A percentile compares a stretch with the other conserved stretches of the same genome.
Conservation (phyloP, 1,139 yeast genomes). For the Suhomyces kunorum region DNA sequence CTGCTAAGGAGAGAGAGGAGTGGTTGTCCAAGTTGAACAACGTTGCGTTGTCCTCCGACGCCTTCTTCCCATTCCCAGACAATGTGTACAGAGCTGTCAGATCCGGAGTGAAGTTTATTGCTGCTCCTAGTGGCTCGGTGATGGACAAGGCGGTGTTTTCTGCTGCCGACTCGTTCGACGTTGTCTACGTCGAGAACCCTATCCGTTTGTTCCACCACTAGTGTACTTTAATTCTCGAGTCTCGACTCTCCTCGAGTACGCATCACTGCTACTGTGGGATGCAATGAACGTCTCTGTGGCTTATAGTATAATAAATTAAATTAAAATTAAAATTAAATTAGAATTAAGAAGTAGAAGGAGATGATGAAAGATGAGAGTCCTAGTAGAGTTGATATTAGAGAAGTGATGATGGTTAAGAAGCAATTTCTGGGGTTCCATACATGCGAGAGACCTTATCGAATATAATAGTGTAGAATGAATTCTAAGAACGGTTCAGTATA, state of each 20-base stretch:
- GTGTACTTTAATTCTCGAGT: slow-evolving; percentile 14
- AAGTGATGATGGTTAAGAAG: too few species aligned
- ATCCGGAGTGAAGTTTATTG: slow-evolving; percentile 92
- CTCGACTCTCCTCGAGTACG: slow-evolving; percentile 3
- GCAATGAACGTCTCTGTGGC: not conserved
- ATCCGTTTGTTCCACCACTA: slow-evolving; percentile 97
- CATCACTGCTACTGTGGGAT: not conserved
- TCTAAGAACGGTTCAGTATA: too few species aligned
- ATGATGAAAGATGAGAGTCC: not conserved
- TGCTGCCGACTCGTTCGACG: slow-evolving; percentile 87
- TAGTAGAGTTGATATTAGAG: not conserved
- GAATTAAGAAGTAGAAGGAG: not conserved
- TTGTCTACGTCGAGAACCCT: slow-evolving; percentile 93
- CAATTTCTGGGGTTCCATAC: too few species aligned
- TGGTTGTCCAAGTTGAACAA: slow-evolving; percentile 79
- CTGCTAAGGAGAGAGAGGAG: slow-evolving; percentile 79
- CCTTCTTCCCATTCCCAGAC: slow-evolving; percentile 99
- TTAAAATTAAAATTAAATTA: not conserved
- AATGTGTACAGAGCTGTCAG: slow-evolving; percentile 96
- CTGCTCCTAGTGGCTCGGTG: slow-evolving; percentile 97
- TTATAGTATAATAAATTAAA: slow-evolving; percentile 3
- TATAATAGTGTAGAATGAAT: too few species aligned
- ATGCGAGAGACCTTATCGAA: too few species aligned
- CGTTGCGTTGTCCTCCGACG: slow-evolving; percentile 94
- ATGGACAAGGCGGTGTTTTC: slow-evolving; percentile 95